Evolutionary conservation across 2,329 filamentous ascomycete genomes (phyloP).

Genomic region (Pseudocercospora macadamiae): DNA sequence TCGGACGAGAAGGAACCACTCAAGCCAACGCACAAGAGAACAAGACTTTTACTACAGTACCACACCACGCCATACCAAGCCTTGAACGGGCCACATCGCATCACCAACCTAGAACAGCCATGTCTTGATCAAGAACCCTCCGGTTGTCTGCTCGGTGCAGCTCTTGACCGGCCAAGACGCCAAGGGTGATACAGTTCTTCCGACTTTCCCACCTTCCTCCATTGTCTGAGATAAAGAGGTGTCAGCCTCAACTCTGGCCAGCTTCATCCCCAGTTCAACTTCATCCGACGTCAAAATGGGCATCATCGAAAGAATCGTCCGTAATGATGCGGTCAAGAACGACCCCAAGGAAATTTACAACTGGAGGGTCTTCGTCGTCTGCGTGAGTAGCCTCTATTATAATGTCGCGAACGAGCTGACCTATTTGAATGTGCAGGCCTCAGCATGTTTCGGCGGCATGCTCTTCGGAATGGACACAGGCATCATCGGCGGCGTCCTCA

Average conservation of each 20-base stretch:
- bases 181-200: constrained; percentile 15
- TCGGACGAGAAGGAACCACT: neutral
- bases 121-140: neutral
- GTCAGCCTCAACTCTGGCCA: neutral
- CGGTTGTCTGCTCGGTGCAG: neutral
- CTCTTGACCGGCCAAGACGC: constrained; percentile 17
- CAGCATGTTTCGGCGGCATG: constrained; percentile 68
- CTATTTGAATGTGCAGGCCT: too few relatives aligned
- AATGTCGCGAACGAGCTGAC: too few relatives aligned
- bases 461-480: constrained; percentile 69
- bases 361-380: constrained; percentile 67
- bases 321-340: constrained; percentile 71
- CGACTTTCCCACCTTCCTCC: constrained; percentile 2
- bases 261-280: neutral
- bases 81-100: neutral
- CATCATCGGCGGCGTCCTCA: constrained; percentile 69
- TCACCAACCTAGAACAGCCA: neutral
- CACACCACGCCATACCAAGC: neutral
- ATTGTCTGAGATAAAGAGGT: constrained; percentile 11
- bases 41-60: neutral
- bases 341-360: constrained; percentile 71
- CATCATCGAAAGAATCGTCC: constrained; percentile 32
- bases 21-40: neutral
- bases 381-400: constrained; percentile 61
- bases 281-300: constrained; percentile 11